phyloP scores from a whole-genome alignment of 2,329 filamentous ascomycete genomes.

The Colletotrichum eleusines region DNA sequence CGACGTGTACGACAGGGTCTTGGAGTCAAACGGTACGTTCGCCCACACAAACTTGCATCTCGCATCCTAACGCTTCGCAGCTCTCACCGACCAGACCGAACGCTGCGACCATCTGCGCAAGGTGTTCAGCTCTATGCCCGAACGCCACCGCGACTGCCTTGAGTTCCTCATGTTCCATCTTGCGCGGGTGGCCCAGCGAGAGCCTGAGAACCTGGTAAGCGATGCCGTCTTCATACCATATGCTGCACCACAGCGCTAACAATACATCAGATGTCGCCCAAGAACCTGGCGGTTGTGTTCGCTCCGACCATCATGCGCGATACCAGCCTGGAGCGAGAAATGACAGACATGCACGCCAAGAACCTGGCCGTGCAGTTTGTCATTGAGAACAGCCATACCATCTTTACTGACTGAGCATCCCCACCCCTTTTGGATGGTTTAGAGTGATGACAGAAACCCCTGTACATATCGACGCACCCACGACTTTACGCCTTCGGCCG shows the following conservation, averaged over 20 bases:
- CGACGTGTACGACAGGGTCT: constrained; percentile 88
- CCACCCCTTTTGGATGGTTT: constrained; percentile 17
- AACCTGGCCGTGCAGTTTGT: constrained; percentile 93
- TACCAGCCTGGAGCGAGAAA: constrained; percentile 88
- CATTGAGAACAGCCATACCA: constrained; percentile 87
- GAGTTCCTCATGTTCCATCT: constrained; percentile 97
- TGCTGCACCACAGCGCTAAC: constrained; percentile 3
- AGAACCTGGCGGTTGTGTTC: constrained; percentile 97
- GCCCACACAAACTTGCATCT: constrained; percentile 31
- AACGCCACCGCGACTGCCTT: constrained; percentile 87
- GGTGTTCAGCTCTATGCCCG: constrained; percentile 83
- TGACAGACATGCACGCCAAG: constrained; percentile 96
- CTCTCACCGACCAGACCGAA: constrained; percentile 73
- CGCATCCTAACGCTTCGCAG: constrained; percentile 54
- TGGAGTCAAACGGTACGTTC: constrained; percentile 81
- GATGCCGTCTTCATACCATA: constrained; percentile 34
- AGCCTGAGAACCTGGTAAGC: constrained; percentile 84
- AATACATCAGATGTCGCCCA: constrained; percentile 82
- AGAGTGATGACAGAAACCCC: constrained; percentile 10
- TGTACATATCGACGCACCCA: constrained; percentile 40
- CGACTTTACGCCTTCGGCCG: constrained; percentile 32
- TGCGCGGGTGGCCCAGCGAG: constrained; percentile 83
- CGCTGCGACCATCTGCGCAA: constrained; percentile 78
- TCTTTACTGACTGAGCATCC: constrained; percentile 74
- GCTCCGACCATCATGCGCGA: constrained; percentile 98